phyloP scores from a whole-genome alignment of 768 basidiomycete genomes.

The Leccinum arenicola region DNA sequence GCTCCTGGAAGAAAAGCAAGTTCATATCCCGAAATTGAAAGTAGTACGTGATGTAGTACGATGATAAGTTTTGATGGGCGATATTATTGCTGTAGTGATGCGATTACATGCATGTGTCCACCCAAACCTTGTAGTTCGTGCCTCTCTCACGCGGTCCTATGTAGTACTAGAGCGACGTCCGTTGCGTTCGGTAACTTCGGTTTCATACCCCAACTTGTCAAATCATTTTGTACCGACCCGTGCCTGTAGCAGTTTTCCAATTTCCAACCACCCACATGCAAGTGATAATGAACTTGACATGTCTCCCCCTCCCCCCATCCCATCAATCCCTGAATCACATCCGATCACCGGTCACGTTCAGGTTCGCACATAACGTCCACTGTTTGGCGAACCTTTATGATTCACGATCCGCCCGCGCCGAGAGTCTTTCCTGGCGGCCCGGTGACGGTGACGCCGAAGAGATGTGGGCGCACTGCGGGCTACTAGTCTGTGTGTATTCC shows the following conservation, averaged over 20 bases:
- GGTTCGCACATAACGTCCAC: background rate
- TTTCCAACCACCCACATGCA: background rate
- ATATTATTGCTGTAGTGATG: background rate
- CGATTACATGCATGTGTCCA: background rate
- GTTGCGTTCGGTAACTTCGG: background rate
- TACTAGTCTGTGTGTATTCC: background rate
- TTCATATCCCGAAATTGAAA: background rate
- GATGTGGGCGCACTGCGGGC: background rate
- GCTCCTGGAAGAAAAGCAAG: background rate
- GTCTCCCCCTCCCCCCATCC: background rate
- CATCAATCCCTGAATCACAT: background rate
- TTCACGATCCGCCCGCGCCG: background rate
- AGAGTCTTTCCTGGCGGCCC: background rate
- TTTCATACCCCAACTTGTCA: background rate
- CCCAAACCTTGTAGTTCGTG: background rate
- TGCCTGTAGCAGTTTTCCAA: background rate
- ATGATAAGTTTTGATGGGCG: background rate
- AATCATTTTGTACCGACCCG: background rate
- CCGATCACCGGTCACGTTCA: background rate
- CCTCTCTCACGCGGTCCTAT: background rate
- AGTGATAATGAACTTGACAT: background rate
- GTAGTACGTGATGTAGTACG: background rate
- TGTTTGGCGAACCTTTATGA: background rate
- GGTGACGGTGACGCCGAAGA: background rate
- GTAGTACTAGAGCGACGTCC: background rate